These are phyloP conservation scores for Fennellomyces sp. DNA, from an alignment of 371 early-diverging fungal species.

Conservation along the genomic window DNA sequence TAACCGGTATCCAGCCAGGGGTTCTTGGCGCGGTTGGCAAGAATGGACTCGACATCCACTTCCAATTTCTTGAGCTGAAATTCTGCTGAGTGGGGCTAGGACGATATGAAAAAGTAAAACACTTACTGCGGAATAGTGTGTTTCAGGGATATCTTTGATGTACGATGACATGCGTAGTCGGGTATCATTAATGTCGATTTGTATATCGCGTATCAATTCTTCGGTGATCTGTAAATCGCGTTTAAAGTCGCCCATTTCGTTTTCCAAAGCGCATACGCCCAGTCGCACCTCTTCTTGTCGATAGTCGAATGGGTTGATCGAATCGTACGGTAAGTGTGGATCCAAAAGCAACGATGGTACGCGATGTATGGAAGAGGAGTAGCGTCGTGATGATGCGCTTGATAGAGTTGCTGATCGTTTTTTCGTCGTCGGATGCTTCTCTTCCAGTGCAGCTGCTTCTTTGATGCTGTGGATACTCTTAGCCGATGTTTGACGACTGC, in stretches of 20 bases:
- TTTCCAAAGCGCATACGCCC: conserved; percentile 20
- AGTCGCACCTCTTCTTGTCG: conserved; percentile 25
- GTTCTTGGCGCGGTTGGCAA: conserved; percentile 50
- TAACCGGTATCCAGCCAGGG: conserved; percentile 54
- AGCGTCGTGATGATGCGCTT: conserved; percentile 3
- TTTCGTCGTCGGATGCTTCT: background rate
- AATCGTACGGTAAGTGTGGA: conserved; percentile 17
- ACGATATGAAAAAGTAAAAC: background rate
- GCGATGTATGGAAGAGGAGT: conserved; percentile 11
- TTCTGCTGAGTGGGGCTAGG: background rate
- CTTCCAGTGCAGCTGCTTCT: background rate
- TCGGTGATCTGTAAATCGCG: conserved; percentile 31
- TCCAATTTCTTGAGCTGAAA: conserved; percentile 49
- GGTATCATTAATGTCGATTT: conserved; percentile 39
- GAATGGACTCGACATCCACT: conserved; percentile 46
- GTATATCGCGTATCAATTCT: conserved; percentile 33
- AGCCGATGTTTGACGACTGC: background rate
- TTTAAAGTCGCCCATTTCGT: conserved; percentile 28
- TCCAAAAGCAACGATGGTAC: conserved; percentile 18
- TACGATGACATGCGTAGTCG: conserved; percentile 30
- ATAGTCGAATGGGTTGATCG: conserved; percentile 30
- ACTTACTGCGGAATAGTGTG: conserved; percentile 47
- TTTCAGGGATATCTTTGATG: conserved; percentile 48
- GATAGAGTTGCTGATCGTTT: background rate
- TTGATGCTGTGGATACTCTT: conserved; percentile 9